Conservation (phyloP, 108 stramenopile genomes). For the Discostella stelligeroides region DNA sequence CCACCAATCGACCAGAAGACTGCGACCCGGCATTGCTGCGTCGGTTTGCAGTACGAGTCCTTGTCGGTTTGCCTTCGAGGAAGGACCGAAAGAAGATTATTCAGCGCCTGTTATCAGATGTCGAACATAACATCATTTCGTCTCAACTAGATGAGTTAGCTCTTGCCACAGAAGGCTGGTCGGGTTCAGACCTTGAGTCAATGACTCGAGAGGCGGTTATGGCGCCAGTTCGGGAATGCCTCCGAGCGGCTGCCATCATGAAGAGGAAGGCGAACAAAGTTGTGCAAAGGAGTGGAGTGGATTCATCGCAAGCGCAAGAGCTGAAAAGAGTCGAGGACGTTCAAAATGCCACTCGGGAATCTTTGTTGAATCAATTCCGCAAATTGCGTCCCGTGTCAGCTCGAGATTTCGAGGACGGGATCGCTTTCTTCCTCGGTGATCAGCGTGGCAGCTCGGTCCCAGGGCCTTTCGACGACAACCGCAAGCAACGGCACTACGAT, state of each 20-base stretch:
- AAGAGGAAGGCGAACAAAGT: constrained; percentile 48
- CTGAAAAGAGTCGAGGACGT: constrained; percentile 18
- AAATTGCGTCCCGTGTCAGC: constrained; percentile 63
- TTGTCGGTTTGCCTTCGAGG: constrained; percentile 62
- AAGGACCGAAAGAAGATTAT: constrained; percentile 76
- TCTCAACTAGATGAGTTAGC: constrained; percentile 57
- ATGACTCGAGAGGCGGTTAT: constrained; percentile 83
- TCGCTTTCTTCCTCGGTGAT: constrained; percentile 56
- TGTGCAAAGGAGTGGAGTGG: constrained; percentile 29
- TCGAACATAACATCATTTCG: constrained; percentile 56
- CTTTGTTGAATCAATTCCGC: constrained; percentile 60
- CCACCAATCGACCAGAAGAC: constrained; percentile 85
- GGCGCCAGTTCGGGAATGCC: constrained; percentile 85
- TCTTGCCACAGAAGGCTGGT: constrained; percentile 76
- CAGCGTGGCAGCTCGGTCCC: constrained; percentile 25
- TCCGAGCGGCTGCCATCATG: constrained; percentile 62
- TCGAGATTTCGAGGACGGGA: constrained; percentile 68
- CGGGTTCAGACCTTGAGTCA: constrained; percentile 82
- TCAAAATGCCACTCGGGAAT: constrained; percentile 34
- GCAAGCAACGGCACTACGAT: constrained; percentile 58
- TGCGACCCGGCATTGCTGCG: constrained; percentile 86
- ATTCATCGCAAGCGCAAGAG: constrained; percentile 35
- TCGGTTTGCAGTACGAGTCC: constrained; percentile 75
- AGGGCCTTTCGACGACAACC: constrained; percentile 10
- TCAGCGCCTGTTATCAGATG: constrained; percentile 44